These are phyloP conservation scores for Phyllachora maydis DNA, from an alignment of 2,329 filamentous ascomycete genomes.

Conservation along the genomic window DNA sequence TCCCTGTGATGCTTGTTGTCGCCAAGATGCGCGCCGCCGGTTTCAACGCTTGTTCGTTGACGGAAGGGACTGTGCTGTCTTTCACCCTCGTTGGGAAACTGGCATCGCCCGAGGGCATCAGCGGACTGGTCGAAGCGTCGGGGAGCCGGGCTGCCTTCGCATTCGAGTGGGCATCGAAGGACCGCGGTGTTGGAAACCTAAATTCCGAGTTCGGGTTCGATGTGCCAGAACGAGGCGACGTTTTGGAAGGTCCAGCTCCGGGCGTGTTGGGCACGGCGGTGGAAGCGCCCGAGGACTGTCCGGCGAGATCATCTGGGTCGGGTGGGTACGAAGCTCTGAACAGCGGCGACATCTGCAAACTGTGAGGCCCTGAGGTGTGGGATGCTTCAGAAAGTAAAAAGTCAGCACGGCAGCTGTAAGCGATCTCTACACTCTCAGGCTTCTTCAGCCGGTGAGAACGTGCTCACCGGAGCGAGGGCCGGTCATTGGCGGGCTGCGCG, in stretches of 20 bases:
- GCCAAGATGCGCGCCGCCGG: conserved; percentile 53
- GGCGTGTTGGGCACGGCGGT: conserved; percentile 27
- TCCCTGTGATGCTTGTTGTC: conserved; percentile 55
- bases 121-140: conserved; percentile 20
- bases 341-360: conserved; percentile 24
- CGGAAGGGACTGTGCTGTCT: conserved; percentile 22
- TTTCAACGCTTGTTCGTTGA: conserved; percentile 32
- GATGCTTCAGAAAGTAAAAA: conserved; percentile 14
- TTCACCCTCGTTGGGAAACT: no score
- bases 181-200: conserved; percentile 29
- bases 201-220: conserved; percentile 30
- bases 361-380: conserved; percentile 20
- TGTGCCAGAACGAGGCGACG: conserved; percentile 17
- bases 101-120: no score
- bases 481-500: conserved; percentile 22
- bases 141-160: conserved; percentile 9
- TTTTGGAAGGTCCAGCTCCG: conserved; percentile 11
- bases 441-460: no score
- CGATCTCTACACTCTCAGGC: conserved; percentile 4
- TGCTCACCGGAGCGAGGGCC: conserved; percentile 19
- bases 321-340: conserved; percentile 34
- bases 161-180: conserved; percentile 12
- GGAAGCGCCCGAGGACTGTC: conserved; percentile 17
- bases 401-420: conserved; percentile 3
- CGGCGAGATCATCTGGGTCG: conserved; percentile 17